Percentiles rank a stretch among this genome's conserved stretches.
Conservation (phyloP, 2,329 filamentous ascomycete genomes). For the Apiospora hydei region DNA sequence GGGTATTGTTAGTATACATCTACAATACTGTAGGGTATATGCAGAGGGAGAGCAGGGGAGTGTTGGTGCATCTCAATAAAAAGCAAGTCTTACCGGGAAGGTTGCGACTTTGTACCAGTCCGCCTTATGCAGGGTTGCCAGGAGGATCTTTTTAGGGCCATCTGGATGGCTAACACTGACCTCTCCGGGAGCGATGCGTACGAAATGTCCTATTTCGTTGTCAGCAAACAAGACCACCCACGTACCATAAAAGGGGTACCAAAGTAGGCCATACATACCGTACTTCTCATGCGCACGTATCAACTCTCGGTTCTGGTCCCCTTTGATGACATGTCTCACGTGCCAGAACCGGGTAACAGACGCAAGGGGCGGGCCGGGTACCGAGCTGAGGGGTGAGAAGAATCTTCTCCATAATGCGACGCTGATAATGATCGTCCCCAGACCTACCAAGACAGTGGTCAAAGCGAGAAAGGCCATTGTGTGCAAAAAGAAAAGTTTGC, state of each 20-base stretch:
- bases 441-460: neutral
- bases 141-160: slow-evolving; percentile 46
- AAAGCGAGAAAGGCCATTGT: neutral
- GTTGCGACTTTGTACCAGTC: slow-evolving; percentile 45
- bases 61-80: too few relatives aligned
- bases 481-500: neutral
- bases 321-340: slow-evolving; percentile 46
- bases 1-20: neutral
- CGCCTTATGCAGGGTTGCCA: slow-evolving; percentile 42
- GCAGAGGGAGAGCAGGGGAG: too few relatives aligned
- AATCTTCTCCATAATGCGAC: slow-evolving; percentile 7
- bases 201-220: slow-evolving; percentile 43
- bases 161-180: slow-evolving; percentile 52
- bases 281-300: slow-evolving; percentile 48
- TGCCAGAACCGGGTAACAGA: slow-evolving; percentile 50
- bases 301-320: slow-evolving; percentile 46
- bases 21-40: neutral
- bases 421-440: slow-evolving; percentile 5
- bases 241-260: too few relatives aligned
- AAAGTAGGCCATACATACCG: slow-evolving; percentile 35
- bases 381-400: slow-evolving; percentile 31
- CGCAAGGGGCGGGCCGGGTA: slow-evolving; percentile 50
- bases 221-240: neutral
- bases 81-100: slow-evolving; percentile 37
- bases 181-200: slow-evolving; percentile 52